Percentiles rank a stretch among this genome's conserved stretches.
Conservation (phyloP, 768 basidiomycete genomes). For the Pluteus cervinus region DNA sequence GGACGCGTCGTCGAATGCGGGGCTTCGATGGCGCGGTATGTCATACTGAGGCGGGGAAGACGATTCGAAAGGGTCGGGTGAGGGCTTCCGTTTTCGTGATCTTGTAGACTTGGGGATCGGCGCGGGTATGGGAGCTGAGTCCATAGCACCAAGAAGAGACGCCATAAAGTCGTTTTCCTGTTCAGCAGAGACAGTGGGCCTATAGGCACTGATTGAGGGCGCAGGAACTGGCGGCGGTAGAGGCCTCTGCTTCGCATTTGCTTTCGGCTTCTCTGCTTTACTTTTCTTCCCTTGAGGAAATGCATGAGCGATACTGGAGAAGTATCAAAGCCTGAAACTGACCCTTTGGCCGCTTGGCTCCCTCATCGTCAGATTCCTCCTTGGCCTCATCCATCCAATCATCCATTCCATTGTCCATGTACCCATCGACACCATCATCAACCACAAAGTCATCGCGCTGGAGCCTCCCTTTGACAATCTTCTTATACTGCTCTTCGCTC, state of each 20-base stretch:
- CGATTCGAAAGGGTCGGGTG: slow-evolving; percentile 35
- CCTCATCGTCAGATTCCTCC: slow-evolving; percentile 54
- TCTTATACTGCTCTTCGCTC: slow-evolving; percentile 81
- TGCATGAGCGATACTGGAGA: neutral
- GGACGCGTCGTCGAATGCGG: slow-evolving; percentile 34
- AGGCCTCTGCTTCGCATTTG: slow-evolving; percentile 41
- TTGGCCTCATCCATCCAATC: slow-evolving; percentile 71
- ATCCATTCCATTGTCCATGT: slow-evolving; percentile 96
- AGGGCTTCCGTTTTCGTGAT: slow-evolving; percentile 66
- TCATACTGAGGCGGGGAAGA: slow-evolving; percentile 27
- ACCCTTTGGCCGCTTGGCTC: slow-evolving; percentile 38
- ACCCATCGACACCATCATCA: slow-evolving; percentile 88
- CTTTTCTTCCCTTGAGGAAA: slow-evolving; percentile 30
- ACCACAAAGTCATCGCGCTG: slow-evolving; percentile 91
- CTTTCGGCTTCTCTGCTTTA: slow-evolving; percentile 27
- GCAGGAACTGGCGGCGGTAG: slow-evolving; percentile 44
- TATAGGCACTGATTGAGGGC: slow-evolving; percentile 74
- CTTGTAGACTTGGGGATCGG: slow-evolving; percentile 21
- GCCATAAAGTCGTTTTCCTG: slow-evolving; percentile 91
- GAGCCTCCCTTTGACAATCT: slow-evolving; percentile 77
- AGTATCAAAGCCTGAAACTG: slow-evolving; percentile 11
- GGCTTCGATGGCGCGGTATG: slow-evolving; percentile 25
- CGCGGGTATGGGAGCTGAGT: slow-evolving; percentile 36
- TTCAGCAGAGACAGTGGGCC: slow-evolving; percentile 65
- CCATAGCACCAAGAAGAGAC: slow-evolving; percentile 68